These are phyloP conservation scores for Aureobasidium sp. DNA, from an alignment of 2,329 filamentous ascomycete species.

Conservation along the genomic window DNA sequence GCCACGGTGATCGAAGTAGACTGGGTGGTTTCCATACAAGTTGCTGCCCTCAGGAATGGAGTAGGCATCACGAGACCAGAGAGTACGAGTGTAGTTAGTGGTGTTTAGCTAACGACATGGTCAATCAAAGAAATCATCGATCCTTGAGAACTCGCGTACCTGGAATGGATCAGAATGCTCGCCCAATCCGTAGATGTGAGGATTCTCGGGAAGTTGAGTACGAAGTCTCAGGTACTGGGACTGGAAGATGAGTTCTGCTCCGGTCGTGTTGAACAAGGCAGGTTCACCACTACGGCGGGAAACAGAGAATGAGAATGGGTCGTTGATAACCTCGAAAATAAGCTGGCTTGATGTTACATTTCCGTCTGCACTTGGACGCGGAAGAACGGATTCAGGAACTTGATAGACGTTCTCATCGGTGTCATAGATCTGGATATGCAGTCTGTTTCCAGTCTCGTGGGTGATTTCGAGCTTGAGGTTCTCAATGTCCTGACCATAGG, in stretches of 20 bases:
- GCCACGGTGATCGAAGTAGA: constrained; percentile 66
- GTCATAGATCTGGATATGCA: constrained; percentile 69
- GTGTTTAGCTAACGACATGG: constrained; percentile 53
- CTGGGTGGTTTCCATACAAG: constrained; percentile 63
- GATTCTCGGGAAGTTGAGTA: constrained; percentile 59
- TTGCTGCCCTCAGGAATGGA: constrained; percentile 52
- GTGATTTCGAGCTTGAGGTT: constrained; percentile 51
- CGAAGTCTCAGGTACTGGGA: constrained; percentile 67
- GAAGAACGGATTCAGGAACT: constrained; percentile 60
- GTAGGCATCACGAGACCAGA: constrained; percentile 63
- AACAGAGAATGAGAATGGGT: constrained; percentile 62
- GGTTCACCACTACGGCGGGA: constrained; percentile 49
- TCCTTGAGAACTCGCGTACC: constrained; percentile 17
- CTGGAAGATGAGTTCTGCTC: constrained; percentile 62
- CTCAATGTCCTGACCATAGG: constrained; percentile 50
- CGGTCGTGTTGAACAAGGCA: constrained; percentile 62
- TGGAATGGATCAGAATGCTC: constrained; percentile 59
- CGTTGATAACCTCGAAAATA: constrained; percentile 44
- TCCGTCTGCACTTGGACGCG: constrained; percentile 44
- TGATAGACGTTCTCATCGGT: constrained; percentile 63
- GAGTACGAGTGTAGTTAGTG: constrained; percentile 54
- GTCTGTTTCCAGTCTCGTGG: constrained; percentile 53
- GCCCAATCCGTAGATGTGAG: constrained; percentile 69
- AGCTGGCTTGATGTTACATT: constrained; percentile 19
- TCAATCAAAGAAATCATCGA: constrained; percentile 17